Percentiles rank a stretch among this genome's conserved stretches.
These are phyloP conservation scores for Suillus tomentosus DNA, from an alignment of 768 basidiomycete species.

Conservation along the genomic window DNA sequence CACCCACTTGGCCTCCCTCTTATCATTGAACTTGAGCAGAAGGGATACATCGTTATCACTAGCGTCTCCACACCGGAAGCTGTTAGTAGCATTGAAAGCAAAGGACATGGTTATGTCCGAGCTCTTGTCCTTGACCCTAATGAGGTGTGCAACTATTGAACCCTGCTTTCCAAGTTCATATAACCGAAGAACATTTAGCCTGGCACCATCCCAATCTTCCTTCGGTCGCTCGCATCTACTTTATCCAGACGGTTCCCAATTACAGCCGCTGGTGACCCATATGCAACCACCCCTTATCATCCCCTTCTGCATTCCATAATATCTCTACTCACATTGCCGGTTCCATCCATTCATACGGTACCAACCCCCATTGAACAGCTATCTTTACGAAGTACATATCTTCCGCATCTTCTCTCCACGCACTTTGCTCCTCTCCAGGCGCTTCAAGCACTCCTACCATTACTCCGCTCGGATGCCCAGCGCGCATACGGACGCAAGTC, in stretches of 20 bases:
- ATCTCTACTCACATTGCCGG: slow-evolving; percentile 66
- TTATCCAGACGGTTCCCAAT: slow-evolving; percentile 84
- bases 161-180: background rate
- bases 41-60: slow-evolving; percentile 81
- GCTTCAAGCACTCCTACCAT: slow-evolving; percentile 74
- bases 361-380: slow-evolving; percentile 73
- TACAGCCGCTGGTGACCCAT: slow-evolving; percentile 78
- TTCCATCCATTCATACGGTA: slow-evolving; percentile 35
- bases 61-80: slow-evolving; percentile 73
- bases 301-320: slow-evolving; percentile 79
- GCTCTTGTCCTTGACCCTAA: slow-evolving; percentile 80
- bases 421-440: slow-evolving; percentile 78
- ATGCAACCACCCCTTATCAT: slow-evolving; percentile 60
- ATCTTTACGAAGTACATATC: slow-evolving; percentile 60
- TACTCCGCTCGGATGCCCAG: slow-evolving; percentile 70
- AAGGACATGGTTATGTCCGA: slow-evolving; percentile 73
- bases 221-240: slow-evolving; percentile 79
- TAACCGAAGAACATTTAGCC: slow-evolving; percentile 48
- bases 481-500: slow-evolving; percentile 42
- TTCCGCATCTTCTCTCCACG: slow-evolving; percentile 71
- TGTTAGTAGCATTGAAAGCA: slow-evolving; percentile 62
- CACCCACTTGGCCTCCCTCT: slow-evolving; percentile 69
- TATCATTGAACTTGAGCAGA: slow-evolving; percentile 70
- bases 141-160: slow-evolving; percentile 50
- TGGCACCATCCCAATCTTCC: slow-evolving; percentile 69